Evolutionary conservation across 1,139 yeast species (phyloP).

Genomic region (Yamadazyma songkhlaensis): DNA sequence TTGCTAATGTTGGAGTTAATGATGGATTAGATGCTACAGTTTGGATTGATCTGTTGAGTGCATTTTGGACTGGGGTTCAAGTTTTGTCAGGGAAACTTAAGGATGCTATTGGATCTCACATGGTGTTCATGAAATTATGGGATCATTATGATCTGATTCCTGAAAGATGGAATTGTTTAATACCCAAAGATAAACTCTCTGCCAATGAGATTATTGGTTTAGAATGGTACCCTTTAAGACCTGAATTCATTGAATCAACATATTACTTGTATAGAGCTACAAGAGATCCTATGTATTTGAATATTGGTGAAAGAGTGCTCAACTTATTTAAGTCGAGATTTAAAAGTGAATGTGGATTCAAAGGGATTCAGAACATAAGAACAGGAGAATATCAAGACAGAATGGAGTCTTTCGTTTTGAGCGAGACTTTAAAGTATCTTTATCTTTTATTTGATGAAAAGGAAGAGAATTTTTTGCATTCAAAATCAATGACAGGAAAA

Average conservation of each 20-base stretch:
- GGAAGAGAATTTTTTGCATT: slow-evolving; percentile 50
- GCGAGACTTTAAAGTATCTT: slow-evolving; percentile 85
- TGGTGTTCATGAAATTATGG: slow-evolving; percentile 77
- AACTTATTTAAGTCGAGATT: slow-evolving; percentile 51
- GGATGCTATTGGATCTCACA: slow-evolving; percentile 63
- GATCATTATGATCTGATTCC: slow-evolving; percentile 77
- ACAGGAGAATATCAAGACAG: slow-evolving; percentile 66
- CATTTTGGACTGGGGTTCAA: slow-evolving; percentile 85
- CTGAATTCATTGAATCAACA: slow-evolving; percentile 88
- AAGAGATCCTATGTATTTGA: slow-evolving; percentile 76
- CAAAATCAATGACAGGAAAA: slow-evolving; percentile 28
- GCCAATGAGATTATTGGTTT: slow-evolving; percentile 42
- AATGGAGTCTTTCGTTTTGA: slow-evolving; percentile 88
- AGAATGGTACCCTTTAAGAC: slow-evolving; percentile 92
- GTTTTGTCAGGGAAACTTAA: slow-evolving; percentile 73
- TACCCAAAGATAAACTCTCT: slow-evolving; percentile 11
- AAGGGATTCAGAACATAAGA: slow-evolving; percentile 70
- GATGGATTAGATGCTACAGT: slow-evolving; percentile 51
- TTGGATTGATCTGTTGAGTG: slow-evolving; percentile 87
- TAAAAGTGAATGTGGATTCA: slow-evolving; percentile 71
- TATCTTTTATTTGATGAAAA: slow-evolving; percentile 72
- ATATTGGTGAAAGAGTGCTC: slow-evolving; percentile 67
- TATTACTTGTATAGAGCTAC: slow-evolving; percentile 84
- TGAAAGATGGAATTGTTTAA: slow-evolving; percentile 70
- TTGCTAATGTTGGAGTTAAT: slow-evolving; percentile 54